phyloP scores from a whole-genome alignment of 768 basidiomycete species.

The Macrolepiota albuminosa region DNA sequence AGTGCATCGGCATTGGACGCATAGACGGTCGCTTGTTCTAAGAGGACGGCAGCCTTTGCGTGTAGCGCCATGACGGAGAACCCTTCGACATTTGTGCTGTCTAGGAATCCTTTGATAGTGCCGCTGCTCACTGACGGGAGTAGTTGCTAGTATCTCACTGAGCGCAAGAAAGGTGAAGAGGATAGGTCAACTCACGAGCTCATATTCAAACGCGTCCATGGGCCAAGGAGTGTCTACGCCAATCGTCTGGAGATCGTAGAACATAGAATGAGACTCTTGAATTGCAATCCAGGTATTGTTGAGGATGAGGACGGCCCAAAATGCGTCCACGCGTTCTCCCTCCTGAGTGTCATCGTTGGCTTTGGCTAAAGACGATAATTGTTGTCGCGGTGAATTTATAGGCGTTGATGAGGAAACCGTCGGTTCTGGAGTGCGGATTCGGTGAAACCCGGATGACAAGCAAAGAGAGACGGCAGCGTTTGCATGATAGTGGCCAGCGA shows the following conservation, averaged over 20 bases:
- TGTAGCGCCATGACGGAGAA: slow-evolving; percentile 22
- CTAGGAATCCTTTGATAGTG: slow-evolving; percentile 25
- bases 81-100: slow-evolving; percentile 20
- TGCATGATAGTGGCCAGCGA: slow-evolving; percentile 46
- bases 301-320: slow-evolving; percentile 32
- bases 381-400: neutral
- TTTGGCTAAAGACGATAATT: slow-evolving; percentile 25
- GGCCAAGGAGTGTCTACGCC: slow-evolving; percentile 34
- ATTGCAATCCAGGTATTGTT: slow-evolving; percentile 44
- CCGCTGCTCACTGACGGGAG: slow-evolving; percentile 15
- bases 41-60: slow-evolving; percentile 28
- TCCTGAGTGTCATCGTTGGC: slow-evolving; percentile 20
- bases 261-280: slow-evolving; percentile 38
- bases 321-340: slow-evolving; percentile 28
- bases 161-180: neutral
- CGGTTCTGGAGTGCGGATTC: slow-evolving; percentile 17
- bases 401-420: neutral
- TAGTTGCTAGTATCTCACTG: slow-evolving; percentile 10
- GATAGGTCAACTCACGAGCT: slow-evolving; percentile 6
- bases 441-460: slow-evolving; percentile 32
- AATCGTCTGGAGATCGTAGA: slow-evolving; percentile 30
- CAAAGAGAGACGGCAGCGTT: slow-evolving; percentile 41
- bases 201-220: slow-evolving; percentile 16
- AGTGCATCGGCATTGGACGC: slow-evolving; percentile 4
- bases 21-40: slow-evolving; percentile 25